Evolutionary conservation across 176 grass and related monocot genomes (phyloP).

Genomic region (Zoysia pacifica): DNA sequence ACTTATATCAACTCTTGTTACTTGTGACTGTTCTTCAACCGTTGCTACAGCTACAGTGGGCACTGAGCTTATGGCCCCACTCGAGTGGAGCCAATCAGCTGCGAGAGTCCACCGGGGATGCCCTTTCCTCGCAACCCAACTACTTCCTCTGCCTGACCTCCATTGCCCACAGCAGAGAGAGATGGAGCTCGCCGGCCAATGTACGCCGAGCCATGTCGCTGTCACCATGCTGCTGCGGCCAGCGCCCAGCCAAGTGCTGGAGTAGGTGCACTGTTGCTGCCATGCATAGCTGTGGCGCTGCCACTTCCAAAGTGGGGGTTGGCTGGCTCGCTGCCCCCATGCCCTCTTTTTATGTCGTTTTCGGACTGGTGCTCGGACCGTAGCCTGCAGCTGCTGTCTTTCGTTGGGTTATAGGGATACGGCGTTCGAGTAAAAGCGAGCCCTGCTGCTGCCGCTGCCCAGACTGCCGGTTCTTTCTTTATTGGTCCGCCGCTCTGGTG

Average conservation of each 20-base stretch:
- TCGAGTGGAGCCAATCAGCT: slow-evolving; percentile 15
- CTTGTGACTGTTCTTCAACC: background rate
- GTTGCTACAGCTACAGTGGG: slow-evolving; percentile 22
- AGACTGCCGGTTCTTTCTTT: slow-evolving; percentile 32
- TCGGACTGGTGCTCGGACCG: background rate
- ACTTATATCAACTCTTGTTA: background rate
- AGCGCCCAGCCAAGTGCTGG: background rate
- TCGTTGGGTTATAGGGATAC: background rate
- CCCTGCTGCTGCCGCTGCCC: background rate
- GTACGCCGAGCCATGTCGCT: slow-evolving; percentile 42
- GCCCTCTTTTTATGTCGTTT: slow-evolving; percentile 9
- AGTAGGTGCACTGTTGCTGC: background rate
- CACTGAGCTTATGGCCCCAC: slow-evolving; percentile 16
- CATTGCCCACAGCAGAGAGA: slow-evolving; percentile 9
- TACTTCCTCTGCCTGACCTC: slow-evolving; percentile 32
- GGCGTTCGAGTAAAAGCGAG: background rate
- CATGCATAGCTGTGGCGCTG: background rate
- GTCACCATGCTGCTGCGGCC: slow-evolving; percentile 8
- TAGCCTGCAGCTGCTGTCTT: background rate
- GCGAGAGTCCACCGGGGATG: background rate
- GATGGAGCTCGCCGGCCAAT: background rate
- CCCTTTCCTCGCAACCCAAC: slow-evolving; percentile 30
- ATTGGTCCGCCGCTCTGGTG: slow-evolving; percentile 14
- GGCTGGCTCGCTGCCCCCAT: background rate
- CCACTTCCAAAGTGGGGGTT: slow-evolving; percentile 22